Evolutionary conservation across 1,139 yeast species (phyloP).

Genomic region (Kodamaea alishanica): DNA sequence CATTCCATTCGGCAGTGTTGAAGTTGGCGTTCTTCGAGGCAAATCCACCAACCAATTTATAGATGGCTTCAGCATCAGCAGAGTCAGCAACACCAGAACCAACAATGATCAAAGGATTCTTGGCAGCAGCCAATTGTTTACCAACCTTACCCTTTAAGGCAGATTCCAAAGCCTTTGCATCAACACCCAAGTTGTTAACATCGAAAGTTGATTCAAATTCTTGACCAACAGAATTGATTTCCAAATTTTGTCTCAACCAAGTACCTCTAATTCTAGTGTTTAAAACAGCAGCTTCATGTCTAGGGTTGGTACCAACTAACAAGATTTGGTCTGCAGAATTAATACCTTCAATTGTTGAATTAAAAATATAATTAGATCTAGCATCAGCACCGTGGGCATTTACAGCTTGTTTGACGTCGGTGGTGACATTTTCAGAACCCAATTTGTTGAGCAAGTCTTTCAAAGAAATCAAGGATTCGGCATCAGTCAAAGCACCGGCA

Average conservation of each 20-base stretch:
- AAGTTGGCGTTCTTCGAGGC: conserved; percentile 58
- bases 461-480: conserved; percentile 76
- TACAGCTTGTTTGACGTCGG: conserved; percentile 63
- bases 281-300: conserved; percentile 87
- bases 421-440: conserved; percentile 78
- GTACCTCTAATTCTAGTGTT: conserved; percentile 82
- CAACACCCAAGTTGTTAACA: conserved; percentile 59
- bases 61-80: conserved; percentile 61
- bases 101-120: conserved; percentile 73
- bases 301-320: conserved; percentile 81
- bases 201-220: conserved; percentile 74
- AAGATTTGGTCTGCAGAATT: conserved; percentile 81
- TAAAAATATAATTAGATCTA: conserved; percentile 78
- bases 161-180: conserved; percentile 51
- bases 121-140: conserved; percentile 60
- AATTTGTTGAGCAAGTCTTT: conserved; percentile 75
- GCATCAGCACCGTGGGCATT: conserved; percentile 70
- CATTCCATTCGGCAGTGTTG: conserved; percentile 76
- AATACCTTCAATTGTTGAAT: conserved; percentile 74
- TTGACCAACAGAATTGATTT: conserved; percentile 71
- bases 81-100: conserved; percentile 80
- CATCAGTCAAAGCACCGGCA: conserved; percentile 80
- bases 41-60: conserved; percentile 60
- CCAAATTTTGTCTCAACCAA: conserved; percentile 69
- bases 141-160: conserved; percentile 73